A percentile compares a stretch with the other conserved stretches of the same genome.
Conservation (phyloP, 2,329 filamentous ascomycete species). For the Diaporthe destruens region DNA sequence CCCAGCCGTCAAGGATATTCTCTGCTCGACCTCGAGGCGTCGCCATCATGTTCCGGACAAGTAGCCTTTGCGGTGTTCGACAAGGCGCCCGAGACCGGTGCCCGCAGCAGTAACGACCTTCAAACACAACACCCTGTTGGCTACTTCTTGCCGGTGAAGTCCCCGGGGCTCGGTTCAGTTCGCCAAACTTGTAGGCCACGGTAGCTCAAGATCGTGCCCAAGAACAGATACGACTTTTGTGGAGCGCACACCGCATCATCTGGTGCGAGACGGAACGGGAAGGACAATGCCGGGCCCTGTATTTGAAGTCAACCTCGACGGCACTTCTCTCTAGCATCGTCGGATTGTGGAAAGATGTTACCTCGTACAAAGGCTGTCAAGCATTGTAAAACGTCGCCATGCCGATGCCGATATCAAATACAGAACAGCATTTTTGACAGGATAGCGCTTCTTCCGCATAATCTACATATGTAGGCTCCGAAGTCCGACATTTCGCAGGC, state of each 20-base stretch:
- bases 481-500: neutral
- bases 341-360: neutral
- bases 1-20: no score
- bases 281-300: neutral
- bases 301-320: neutral
- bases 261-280: neutral
- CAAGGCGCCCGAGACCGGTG: neutral
- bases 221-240: neutral
- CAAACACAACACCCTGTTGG: neutral
- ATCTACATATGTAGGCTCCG: neutral
- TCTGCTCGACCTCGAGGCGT: neutral
- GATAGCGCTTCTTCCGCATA: neutral
- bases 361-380: neutral
- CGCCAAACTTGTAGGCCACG: neutral
- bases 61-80: neutral
- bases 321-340: neutral
- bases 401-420: neutral
- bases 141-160: neutral
- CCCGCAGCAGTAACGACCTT: neutral
- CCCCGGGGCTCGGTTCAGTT: neutral
- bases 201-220: constrained; percentile 14
- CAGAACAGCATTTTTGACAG: neutral
- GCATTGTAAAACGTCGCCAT: neutral
- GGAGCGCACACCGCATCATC: neutral
- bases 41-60: neutral